Evolutionary conservation across 2,329 filamentous ascomycete genomes (phyloP).

Genomic region (Hymenoscyphus occultus): DNA sequence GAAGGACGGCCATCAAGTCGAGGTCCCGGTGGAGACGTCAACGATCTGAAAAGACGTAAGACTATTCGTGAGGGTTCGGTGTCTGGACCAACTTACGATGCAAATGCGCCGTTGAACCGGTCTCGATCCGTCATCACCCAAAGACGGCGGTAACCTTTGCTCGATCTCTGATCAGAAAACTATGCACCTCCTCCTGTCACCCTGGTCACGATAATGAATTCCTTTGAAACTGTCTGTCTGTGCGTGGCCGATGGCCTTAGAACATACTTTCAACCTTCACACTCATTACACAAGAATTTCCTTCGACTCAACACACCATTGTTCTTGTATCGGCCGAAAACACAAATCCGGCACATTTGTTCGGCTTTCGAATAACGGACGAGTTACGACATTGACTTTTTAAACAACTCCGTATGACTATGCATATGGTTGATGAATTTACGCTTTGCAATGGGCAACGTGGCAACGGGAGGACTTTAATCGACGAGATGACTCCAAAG

Average conservation of each 20-base stretch:
- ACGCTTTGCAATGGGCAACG: slow-evolving; percentile 41
- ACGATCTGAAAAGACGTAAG: slow-evolving; percentile 74
- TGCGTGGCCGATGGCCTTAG: slow-evolving; percentile 26
- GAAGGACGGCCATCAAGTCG: slow-evolving; percentile 58
- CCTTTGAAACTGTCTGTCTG: slow-evolving; percentile 22
- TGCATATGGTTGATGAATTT: slow-evolving; percentile 46
- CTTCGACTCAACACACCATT: slow-evolving; percentile 29
- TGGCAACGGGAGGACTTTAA: slow-evolving; percentile 23
- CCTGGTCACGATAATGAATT: slow-evolving; percentile 15
- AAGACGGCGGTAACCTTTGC: slow-evolving; percentile 32
- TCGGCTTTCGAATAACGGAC: slow-evolving; percentile 41
- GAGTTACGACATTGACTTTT: slow-evolving; percentile 41
- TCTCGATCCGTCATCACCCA: slow-evolving; percentile 46
- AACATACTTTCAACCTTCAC: slow-evolving; percentile 34
- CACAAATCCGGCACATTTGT: slow-evolving; percentile 39
- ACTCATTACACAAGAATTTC: slow-evolving; percentile 33
- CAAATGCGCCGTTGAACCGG: slow-evolving; percentile 42
- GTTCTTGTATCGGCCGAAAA: slow-evolving; percentile 42
- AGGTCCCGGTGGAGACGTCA: slow-evolving; percentile 52
- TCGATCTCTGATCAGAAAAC: slow-evolving; percentile 18
- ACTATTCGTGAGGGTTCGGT: slow-evolving; percentile 63
- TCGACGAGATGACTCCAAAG: slow-evolving; percentile 32
- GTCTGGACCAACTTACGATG: slow-evolving; percentile 49
- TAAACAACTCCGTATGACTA: slow-evolving; percentile 37
- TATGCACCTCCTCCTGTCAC: slow-evolving; percentile 30